These are phyloP conservation scores for Yarrowia sp. DNA, from an alignment of 805 yeast species.

Conservation along the genomic window DNA sequence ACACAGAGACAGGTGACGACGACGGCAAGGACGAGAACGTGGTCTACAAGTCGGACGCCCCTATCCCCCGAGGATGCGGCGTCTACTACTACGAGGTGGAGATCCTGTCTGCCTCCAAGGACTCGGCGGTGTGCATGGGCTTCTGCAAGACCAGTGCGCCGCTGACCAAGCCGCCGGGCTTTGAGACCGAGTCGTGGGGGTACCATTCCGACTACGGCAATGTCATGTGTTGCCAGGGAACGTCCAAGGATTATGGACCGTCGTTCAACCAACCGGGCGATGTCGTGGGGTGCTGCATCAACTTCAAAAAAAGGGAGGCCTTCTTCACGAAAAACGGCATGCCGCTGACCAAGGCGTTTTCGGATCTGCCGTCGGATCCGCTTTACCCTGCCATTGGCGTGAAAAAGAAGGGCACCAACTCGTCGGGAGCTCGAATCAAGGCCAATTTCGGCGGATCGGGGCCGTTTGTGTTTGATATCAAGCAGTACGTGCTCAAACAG, in stretches of 20 bases:
- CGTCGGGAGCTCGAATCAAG: conserved; percentile 53
- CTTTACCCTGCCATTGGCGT: conserved; percentile 61
- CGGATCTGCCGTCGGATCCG: conserved; percentile 53
- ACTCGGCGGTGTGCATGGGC: conserved; percentile 57
- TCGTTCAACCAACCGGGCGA: conserved; percentile 62
- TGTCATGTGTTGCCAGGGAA: conserved; percentile 52
- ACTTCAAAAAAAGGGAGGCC: conserved; percentile 65
- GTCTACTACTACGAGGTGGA: conserved; percentile 61
- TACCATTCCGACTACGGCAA: conserved; percentile 62
- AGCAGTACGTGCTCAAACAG: conserved; percentile 58
- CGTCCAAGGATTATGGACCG: conserved; percentile 54
- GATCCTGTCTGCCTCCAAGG: conserved; percentile 49
- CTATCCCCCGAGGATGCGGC: conserved; percentile 54
- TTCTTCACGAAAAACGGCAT: conserved; percentile 87
- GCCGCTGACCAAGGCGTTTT: conserved; percentile 61
- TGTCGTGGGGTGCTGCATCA: conserved; percentile 83
- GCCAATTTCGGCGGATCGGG: conserved; percentile 58
- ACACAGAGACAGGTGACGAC: conserved; percentile 34
- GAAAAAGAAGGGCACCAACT: conserved; percentile 41
- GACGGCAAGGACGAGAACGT: conserved; percentile 41
- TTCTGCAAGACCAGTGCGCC: conserved; percentile 51
- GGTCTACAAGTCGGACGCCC: conserved; percentile 49
- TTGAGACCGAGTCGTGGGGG: conserved; percentile 59
- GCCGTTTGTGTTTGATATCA: conserved; percentile 68
- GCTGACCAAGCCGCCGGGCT: conserved; percentile 56